phyloP scores from a whole-genome alignment of 768 basidiomycete genomes.

The Podaxis sp. region DNA sequence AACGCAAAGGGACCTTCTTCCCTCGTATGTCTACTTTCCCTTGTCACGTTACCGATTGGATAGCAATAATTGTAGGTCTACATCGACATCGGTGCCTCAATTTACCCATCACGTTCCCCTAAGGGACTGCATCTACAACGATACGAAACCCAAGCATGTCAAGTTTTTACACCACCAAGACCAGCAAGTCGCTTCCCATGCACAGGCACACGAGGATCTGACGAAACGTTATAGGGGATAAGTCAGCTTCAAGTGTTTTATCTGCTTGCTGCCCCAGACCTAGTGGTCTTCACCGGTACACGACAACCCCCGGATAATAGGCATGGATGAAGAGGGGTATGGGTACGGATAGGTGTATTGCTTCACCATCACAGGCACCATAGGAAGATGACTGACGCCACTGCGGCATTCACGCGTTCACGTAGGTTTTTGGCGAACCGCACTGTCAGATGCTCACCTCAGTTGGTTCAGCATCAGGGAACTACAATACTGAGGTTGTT shows the following conservation, averaged over 20 bases:
- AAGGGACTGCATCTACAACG: conserved; percentile 24
- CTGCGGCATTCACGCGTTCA: conserved; percentile 21
- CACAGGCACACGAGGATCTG: conserved; percentile 26
- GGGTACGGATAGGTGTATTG: too few species aligned
- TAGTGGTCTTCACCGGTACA: too few species aligned
- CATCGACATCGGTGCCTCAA: background rate
- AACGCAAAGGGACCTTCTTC: conserved; percentile 31
- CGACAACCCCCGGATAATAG: too few species aligned
- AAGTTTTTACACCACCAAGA: conserved; percentile 21
- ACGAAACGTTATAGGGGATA: conserved; percentile 18
- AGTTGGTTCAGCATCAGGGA: conserved; percentile 14
- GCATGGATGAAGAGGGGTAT: too few species aligned
- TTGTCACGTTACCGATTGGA: background rate
- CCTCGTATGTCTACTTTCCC: conserved; percentile 18
- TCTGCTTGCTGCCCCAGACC: background rate
- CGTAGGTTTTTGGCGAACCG: conserved; percentile 11
- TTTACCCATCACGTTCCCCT: background rate
- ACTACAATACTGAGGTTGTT: conserved; percentile 15
- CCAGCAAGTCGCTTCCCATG: conserved; percentile 29
- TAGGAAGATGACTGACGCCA: conserved; percentile 16
- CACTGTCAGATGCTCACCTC: background rate
- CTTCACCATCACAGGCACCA: background rate
- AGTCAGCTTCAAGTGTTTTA: conserved; percentile 12
- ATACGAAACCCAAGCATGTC: conserved; percentile 15
- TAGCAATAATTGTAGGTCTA: conserved; percentile 12